A percentile compares a stretch with the other conserved stretches of the same genome.
Conservation (phyloP, 176 grass and related monocot genomes). For the Carex parvula region DNA sequence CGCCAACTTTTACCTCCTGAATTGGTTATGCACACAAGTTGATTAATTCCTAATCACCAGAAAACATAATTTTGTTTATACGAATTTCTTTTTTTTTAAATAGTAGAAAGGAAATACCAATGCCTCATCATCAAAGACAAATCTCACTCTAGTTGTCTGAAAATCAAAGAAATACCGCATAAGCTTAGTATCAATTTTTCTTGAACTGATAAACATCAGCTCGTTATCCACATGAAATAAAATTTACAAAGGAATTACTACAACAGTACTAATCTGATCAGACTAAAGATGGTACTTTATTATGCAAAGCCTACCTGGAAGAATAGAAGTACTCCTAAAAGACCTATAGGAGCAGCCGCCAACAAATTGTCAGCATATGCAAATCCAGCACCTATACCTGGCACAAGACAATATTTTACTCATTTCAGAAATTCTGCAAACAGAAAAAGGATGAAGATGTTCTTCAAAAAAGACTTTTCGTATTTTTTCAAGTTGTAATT, state of each 20-base stretch:
- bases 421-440: neutral
- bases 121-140: slow-evolving; percentile 84
- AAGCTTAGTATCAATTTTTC: neutral
- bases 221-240: neutral
- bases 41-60: neutral
- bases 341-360: slow-evolving; percentile 63
- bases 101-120: slow-evolving; percentile 53
- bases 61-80: neutral
- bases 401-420: neutral
- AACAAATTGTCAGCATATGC: slow-evolving; percentile 82
- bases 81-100: slow-evolving; percentile 20
- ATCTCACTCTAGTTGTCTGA: slow-evolving; percentile 89
- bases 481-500: too few species aligned
- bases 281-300: neutral
- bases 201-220: slow-evolving; percentile 5
- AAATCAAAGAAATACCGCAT: slow-evolving; percentile 22
- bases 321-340: slow-evolving; percentile 71
- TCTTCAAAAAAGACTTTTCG: neutral
- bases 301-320: slow-evolving; percentile 49
- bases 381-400: slow-evolving; percentile 73
- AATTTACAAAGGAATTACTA: neutral
- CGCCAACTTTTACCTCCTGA: slow-evolving; percentile 81
- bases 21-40: slow-evolving; percentile 10
- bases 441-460: neutral
- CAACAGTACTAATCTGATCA: neutral